Evolutionary conservation across 1,139 yeast species (phyloP), one percentile per base, ranked within the genome.

Genomic region (Lodderomyces jiufengensis): DNA sequence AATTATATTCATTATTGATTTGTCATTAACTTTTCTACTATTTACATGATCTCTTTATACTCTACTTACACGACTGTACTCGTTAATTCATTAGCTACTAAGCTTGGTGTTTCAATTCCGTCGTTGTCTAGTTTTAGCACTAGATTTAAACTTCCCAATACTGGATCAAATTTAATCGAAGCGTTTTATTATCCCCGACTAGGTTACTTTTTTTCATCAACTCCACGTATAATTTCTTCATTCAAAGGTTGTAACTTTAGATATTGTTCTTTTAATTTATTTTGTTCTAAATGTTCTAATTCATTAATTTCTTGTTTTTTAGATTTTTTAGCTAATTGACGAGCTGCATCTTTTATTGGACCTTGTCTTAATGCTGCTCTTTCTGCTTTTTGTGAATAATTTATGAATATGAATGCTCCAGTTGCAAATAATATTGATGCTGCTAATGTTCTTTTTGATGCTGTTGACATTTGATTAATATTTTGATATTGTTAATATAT

Each of bases 241-340:
- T 48, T 50, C 36, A 87, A 71, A 2, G 90, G 86, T 56, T 88
- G 97, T 9, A 76, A 54, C 41, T 72, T 61, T 39, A 80, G 81
- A 48, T 76, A 79, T 52, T 81, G 71, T 42, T 76, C 74, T 44
- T 78, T 70, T 49, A 87, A 72, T 49, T 74, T 73, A 53, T 76
- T 75, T 57, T 88, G 97, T 43, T 79, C 73, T 43, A 76, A 80
- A 56, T 88, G 94, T 48, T 88, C 97, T 32, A 72, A 65, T 37
- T 76, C 73, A 51, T 92, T 84, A 37, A 75, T 75, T 44, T 55
- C 47, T 50, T 65, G 67, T 49, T 70, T 70, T 50, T 57, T 57
- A 37, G 61, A 57, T 46, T 56, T 48, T 53, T 75, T 76, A 36
- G 66, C 72, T 35, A 69, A 63, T 45, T 78, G 57, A 40, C 92